Evolutionary conservation across 768 basidiomycete species (phyloP), one percentile per base, ranked within the genome.

Genomic region (Naganishia friedmannii): DNA sequence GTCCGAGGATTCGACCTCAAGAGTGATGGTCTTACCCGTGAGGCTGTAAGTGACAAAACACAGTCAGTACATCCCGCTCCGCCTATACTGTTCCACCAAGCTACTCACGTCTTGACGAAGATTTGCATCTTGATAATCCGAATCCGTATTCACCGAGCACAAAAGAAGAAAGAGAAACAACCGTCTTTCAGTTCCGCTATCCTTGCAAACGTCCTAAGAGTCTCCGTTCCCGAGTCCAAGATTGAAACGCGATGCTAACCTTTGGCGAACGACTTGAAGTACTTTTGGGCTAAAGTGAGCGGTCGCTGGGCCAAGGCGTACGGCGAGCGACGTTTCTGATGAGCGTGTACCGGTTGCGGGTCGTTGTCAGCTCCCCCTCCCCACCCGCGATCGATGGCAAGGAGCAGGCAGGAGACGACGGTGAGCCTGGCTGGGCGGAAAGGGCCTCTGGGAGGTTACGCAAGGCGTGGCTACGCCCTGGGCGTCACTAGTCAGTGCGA

Each of bases 21-120:
- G 79, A 70, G 88, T 89, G 77, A 89, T 88, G 57, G 89, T 90
- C 85, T 89, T 89, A 57, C 88, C 88, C 8, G 88, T 89, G 5
- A 89, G 82, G 74, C 78, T 80, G 66, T 55, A 26, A 26, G 7
- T 29, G 32, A 12, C 19, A 58, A 45, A 26, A 46, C 37, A 57
- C 15, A n/a, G 34, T 56, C 55, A 56, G 53, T 55, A 57, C 55
- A 54, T 37, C 39, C 28, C 54, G 0, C 42, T 42, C 45, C 21
- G 28, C 19, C 53, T 34, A 29, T 42, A 31, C 23, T 12, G 0
- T 46, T 53, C 37, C 26, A 7, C 37, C 55, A 21, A n/a, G 15
- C 10, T 37, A 70, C 70, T 39, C 53, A 71, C 70, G 71, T 72
- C 67, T 72, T 72, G 71, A 72, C 71, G 60, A 72, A 72, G 67